A percentile compares a stretch with the other conserved stretches of the same genome.
Conservation (phyloP, 352 stramenopile genomes). For the Phytophthora podocarpi region DNA sequence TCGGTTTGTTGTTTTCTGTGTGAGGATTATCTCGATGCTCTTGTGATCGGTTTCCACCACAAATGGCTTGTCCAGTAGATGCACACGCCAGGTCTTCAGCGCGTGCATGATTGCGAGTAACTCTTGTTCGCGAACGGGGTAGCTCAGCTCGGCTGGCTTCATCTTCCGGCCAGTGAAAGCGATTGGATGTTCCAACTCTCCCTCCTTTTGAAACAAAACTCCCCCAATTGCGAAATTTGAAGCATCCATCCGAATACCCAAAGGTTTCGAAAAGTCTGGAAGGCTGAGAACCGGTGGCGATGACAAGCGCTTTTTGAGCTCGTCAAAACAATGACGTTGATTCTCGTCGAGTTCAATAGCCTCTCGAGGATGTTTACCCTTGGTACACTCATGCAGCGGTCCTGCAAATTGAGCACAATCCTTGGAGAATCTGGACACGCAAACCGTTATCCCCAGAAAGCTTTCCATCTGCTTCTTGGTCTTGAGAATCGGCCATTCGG, state of each 20-base stretch:
- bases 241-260: conserved; percentile 14
- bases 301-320: background rate
- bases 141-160: background rate
- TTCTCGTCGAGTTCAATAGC: background rate
- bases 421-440: background rate
- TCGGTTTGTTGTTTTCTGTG: conserved; percentile 16
- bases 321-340: background rate
- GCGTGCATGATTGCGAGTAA: conserved; percentile 9
- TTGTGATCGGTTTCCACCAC: conserved; percentile 20
- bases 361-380: background rate
- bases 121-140: background rate
- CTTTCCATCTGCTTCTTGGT: conserved; percentile 3
- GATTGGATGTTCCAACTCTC: conserved; percentile 9
- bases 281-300: background rate
- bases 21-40: conserved; percentile 12
- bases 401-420: conserved; percentile 8
- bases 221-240: conserved; percentile 9
- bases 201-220: conserved; percentile 20
- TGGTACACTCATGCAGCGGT: conserved; percentile 4
- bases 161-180: background rate
- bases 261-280: no score
- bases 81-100: conserved; percentile 3
- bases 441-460: background rate
- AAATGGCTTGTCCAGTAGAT: conserved; percentile 16
- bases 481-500: background rate